These are phyloP conservation scores for Nannochloropsis oceanica DNA, from an alignment of 108 stramenopile genomes.

Conservation along the genomic window DNA sequence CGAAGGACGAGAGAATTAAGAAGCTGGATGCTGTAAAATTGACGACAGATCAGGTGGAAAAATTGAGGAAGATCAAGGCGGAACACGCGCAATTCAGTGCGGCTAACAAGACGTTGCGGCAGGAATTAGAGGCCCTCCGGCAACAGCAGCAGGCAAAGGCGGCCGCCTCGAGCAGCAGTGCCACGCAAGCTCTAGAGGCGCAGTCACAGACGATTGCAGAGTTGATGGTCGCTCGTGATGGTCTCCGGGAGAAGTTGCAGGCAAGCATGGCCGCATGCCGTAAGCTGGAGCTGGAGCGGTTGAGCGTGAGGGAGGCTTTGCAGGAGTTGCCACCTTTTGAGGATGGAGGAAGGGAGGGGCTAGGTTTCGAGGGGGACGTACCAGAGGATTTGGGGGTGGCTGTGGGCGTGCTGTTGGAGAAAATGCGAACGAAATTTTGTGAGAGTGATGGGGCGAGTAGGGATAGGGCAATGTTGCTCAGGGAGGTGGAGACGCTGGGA, in stretches of 20 bases:
- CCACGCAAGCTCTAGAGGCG: neutral
- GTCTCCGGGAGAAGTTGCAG: neutral
- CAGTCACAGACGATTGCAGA: neutral
- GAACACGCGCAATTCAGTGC: neutral
- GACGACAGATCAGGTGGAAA: slow-evolving; percentile 13
- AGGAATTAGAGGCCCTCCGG: neutral
- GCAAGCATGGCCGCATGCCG: neutral
- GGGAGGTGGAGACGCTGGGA: neutral
- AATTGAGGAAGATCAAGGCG: slow-evolving; percentile 1
- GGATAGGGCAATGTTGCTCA: neutral
- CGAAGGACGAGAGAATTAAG: slow-evolving; percentile 9
- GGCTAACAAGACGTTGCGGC: neutral
- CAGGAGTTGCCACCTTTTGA: neutral
- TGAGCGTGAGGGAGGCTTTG: neutral
- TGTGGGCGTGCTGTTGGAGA: neutral
- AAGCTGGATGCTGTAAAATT: slow-evolving; percentile 2
- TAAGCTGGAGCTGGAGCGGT: neutral
- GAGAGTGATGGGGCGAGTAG: neutral
- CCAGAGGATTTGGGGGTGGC: neutral
- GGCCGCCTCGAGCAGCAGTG: neutral
- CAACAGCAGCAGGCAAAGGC: neutral
- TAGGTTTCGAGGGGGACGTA: neutral
- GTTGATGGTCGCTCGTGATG: neutral
- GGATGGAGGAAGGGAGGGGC: neutral
- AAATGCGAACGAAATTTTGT: neutral